Conservation (phyloP, 202 grass and related monocot genomes). For the Cymbopogon flexuosus region DNA sequence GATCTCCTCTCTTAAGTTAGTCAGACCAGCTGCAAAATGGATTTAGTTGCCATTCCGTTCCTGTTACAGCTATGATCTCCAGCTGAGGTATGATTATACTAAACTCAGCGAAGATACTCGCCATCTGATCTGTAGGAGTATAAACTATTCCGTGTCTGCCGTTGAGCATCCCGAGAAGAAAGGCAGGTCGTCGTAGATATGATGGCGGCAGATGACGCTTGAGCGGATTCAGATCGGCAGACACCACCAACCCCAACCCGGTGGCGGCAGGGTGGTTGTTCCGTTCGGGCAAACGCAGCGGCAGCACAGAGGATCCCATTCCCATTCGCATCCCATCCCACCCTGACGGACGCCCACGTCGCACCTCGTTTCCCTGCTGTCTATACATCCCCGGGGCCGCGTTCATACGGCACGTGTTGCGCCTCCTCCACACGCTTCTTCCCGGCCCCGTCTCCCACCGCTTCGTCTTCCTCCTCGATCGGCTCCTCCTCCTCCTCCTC, state of each 20-base stretch:
- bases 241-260: not conserved
- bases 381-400: not conserved
- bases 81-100: too few relatives aligned
- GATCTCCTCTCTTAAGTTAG: not conserved
- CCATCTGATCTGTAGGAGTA: too few relatives aligned
- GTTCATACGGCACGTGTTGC: slow-evolving; percentile 47
- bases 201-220: not conserved
- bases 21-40: too few relatives aligned
- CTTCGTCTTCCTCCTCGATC: not conserved
- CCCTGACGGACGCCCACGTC: not conserved
- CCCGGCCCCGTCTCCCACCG: not conserved
- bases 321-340: too few relatives aligned
- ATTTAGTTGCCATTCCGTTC: not conserved
- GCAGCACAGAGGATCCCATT: slow-evolving; percentile 20
- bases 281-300: not conserved
- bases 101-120: not conserved
- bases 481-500: not conserved
- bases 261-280: not conserved
- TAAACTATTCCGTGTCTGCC: not conserved
- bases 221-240: not conserved
- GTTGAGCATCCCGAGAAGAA: not conserved
- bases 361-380: not conserved
- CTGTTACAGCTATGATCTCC: not conserved
- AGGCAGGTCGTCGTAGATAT: too few relatives aligned
- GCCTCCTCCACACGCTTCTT: slow-evolving; percentile 14